These are phyloP conservation scores for Waltergamsia citrina DNA, from an alignment of 2,329 filamentous ascomycete genomes.

Conservation along the genomic window DNA sequence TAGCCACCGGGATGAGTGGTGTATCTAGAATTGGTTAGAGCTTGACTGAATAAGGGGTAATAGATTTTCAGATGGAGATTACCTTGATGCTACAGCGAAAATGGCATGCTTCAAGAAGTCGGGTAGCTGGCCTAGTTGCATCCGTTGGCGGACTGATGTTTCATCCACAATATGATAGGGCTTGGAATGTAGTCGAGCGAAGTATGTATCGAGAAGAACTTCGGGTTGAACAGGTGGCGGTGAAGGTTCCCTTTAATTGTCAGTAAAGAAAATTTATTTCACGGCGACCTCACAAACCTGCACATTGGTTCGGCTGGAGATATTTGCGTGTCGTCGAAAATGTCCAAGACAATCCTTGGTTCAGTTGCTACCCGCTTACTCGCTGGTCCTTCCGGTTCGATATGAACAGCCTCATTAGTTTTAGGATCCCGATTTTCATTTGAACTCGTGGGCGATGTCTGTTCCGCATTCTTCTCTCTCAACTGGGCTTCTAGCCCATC, in stretches of 20 bases:
- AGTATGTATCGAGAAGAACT: conserved; percentile 67
- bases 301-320: conserved; percentile 7
- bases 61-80: too few relatives aligned
- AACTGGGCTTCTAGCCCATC: conserved; percentile 76
- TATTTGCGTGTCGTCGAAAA: conserved; percentile 13
- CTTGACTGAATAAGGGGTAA: too few relatives aligned
- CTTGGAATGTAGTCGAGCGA: conserved; percentile 69
- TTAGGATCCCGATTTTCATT: conserved; percentile 4
- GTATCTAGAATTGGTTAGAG: conserved; percentile 36
- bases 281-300: neutral
- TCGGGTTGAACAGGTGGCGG: conserved; percentile 39
- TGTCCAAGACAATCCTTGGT: too few relatives aligned
- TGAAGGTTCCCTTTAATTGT: conserved; percentile 32
- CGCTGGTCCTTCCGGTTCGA: conserved; percentile 24
- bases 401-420: conserved; percentile 1
- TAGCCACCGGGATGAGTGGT: conserved; percentile 58
- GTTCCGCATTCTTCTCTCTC: conserved; percentile 51
- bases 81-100: conserved; percentile 55
- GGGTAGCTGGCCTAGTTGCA: conserved; percentile 59
- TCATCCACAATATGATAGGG: conserved; percentile 79
- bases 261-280: too few relatives aligned
- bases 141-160: conserved; percentile 58
- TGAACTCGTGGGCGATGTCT: conserved; percentile 9
- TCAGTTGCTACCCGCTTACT: conserved; percentile 30
- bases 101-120: conserved; percentile 44